phyloP scores from a whole-genome alignment of 1,284 basidiomycete species.

The Neotropicomus parvogracilis region DNA sequence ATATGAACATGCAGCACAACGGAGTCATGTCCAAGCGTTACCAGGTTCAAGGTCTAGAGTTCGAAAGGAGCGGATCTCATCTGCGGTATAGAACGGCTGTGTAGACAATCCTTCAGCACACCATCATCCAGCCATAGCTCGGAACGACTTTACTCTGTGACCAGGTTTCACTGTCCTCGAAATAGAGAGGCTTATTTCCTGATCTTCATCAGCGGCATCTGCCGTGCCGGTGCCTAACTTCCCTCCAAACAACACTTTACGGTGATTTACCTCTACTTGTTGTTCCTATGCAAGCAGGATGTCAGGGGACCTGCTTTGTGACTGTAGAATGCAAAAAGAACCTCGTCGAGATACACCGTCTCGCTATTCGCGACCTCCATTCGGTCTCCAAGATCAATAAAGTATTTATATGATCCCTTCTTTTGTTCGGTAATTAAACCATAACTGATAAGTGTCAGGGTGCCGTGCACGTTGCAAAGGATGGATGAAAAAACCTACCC shows the following conservation, averaged over 20 bases:
- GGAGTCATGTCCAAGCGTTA: constrained; percentile 33
- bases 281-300: constrained; percentile 43
- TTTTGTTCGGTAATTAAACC: constrained; percentile 82
- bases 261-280: constrained; percentile 56
- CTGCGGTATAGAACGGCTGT: constrained; percentile 81
- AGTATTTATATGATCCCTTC: constrained; percentile 77
- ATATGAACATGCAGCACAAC: background rate
- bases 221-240: constrained; percentile 46
- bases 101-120: constrained; percentile 3
- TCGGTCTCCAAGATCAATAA: constrained; percentile 72
- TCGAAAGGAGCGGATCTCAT: constrained; percentile 80
- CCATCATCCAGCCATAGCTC: background rate
- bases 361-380: constrained; percentile 71
- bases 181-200: constrained; percentile 23
- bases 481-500: constrained; percentile 52
- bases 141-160: constrained; percentile 41
- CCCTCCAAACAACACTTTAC: constrained; percentile 61
- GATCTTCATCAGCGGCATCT: constrained; percentile 45
- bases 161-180: constrained; percentile 46
- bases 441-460: constrained; percentile 52
- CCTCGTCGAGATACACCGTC: constrained; percentile 78
- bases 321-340: constrained; percentile 25
- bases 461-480: constrained; percentile 4
- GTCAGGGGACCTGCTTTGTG: constrained; percentile 13
- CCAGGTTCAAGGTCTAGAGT: constrained; percentile 75